Evolutionary conservation across 2,329 filamentous ascomycete species (phyloP).

Genomic region (Cercospora sp.): DNA sequence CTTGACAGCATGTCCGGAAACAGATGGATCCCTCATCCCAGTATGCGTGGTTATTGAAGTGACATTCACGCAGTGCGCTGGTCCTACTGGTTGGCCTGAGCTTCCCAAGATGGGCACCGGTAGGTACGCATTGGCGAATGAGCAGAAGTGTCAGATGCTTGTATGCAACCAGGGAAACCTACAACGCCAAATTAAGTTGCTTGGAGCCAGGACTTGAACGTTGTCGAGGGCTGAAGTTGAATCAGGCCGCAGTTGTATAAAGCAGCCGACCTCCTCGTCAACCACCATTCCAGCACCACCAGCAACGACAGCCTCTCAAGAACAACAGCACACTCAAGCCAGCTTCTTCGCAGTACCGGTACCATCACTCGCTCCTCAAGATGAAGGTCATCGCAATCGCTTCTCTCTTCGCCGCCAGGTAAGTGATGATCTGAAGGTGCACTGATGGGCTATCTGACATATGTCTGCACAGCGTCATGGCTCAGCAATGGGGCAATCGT

Average conservation of each 20-base stretch:
- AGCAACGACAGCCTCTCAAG: neutral
- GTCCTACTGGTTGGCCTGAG: neutral
- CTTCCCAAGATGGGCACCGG: neutral
- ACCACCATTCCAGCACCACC: neutral
- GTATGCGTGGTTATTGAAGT: neutral
- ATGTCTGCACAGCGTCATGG: neutral
- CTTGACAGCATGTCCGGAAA: neutral
- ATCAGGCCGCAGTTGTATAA: neutral
- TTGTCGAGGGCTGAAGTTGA: neutral
- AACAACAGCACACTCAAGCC: neutral
- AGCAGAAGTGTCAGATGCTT: neutral
- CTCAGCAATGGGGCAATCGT: neutral
- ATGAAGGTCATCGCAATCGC: neutral
- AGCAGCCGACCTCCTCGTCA: neutral
- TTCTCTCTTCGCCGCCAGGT: neutral
- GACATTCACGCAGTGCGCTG: neutral
- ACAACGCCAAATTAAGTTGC: neutral
- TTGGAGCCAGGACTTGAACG: neutral
- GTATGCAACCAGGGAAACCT: neutral
- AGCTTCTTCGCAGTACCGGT: neutral
- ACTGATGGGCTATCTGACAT: neutral
- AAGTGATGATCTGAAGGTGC: neutral
- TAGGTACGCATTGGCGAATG: neutral
- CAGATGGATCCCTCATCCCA: neutral
- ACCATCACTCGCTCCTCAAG: neutral